These are phyloP conservation scores for Fusarium coffeatum DNA, from an alignment of 2,329 filamentous ascomycete species.

Conservation along the genomic window DNA sequence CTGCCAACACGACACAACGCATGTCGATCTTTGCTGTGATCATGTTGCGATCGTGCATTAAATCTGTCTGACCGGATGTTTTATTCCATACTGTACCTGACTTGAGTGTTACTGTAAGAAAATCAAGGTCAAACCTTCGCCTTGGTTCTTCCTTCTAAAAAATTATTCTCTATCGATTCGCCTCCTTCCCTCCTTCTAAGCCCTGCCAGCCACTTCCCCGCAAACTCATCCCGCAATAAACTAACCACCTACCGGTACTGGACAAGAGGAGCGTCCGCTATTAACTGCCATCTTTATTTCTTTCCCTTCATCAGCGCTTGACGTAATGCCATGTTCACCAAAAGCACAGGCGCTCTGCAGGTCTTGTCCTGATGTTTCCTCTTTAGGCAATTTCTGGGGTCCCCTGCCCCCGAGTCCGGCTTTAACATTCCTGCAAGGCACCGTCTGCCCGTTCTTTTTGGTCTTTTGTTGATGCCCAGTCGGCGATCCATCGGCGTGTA, in stretches of 20 bases:
- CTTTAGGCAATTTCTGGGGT: conserved; percentile 2
- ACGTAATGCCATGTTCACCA: conserved; percentile 17
- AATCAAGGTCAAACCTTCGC: neutral
- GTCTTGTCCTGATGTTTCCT: conserved; percentile 26
- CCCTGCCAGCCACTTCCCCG: neutral
- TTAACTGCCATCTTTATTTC: neutral
- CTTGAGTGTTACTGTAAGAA: neutral
- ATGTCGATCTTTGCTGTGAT: neutral
- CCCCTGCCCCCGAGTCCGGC: conserved; percentile 5
- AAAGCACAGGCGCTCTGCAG: conserved; percentile 11
- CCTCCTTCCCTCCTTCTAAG: neutral
- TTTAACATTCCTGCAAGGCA: conserved; percentile 19
- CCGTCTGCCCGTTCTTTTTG: neutral
- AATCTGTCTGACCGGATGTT: neutral
- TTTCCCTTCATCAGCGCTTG: conserved; percentile 5
- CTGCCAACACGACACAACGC: neutral
- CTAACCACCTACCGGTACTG: neutral
- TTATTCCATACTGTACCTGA: neutral
- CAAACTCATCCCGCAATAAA: conserved; percentile 1
- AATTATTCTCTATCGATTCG: neutral
- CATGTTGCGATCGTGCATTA: neutral
- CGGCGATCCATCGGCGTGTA: conserved; percentile 5
- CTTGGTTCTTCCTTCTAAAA: neutral
- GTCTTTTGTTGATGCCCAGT: conserved; percentile 8
- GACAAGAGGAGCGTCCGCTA: neutral